These are phyloP conservation scores for Sarocladium strictum DNA, from an alignment of 2,329 filamentous ascomycete species.

Conservation along the genomic window DNA sequence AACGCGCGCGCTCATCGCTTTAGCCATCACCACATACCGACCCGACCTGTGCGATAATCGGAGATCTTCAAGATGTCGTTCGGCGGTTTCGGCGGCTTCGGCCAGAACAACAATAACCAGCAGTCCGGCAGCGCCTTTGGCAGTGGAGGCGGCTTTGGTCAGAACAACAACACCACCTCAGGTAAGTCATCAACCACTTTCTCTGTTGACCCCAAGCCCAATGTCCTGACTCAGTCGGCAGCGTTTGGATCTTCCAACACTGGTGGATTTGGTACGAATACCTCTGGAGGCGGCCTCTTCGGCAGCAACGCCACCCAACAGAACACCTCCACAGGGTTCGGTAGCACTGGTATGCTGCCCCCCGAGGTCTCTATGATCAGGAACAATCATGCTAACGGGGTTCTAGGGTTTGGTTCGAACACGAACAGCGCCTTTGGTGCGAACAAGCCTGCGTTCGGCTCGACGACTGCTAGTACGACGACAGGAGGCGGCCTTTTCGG, in stretches of 20 bases:
- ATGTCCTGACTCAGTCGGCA: constrained; percentile 18
- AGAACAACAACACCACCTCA: constrained; percentile 30
- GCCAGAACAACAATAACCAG: constrained; percentile 49
- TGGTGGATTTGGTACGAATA: constrained; percentile 37
- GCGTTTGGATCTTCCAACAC: constrained; percentile 29
- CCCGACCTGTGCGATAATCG: not conserved
- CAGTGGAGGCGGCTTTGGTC: constrained; percentile 45
- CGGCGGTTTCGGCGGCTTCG: constrained; percentile 52
- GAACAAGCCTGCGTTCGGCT: constrained; percentile 48
- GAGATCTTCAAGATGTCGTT: constrained; percentile 45
- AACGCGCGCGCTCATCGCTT: not conserved
- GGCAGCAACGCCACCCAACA: constrained; percentile 28
- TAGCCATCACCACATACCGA: not conserved
- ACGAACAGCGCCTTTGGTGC: constrained; percentile 29
- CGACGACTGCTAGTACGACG: constrained; percentile 16
- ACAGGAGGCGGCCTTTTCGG: constrained; percentile 41
- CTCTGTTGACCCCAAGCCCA: not conserved
- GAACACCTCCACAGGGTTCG: constrained; percentile 23
- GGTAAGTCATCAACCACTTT: constrained; percentile 39
- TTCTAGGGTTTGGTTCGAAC: constrained; percentile 28
- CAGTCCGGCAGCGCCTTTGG: constrained; percentile 42
- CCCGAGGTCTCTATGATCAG: constrained; percentile 15
- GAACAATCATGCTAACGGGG: not conserved
- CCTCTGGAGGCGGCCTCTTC: constrained; percentile 36
- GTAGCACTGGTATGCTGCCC: constrained; percentile 12